These are phyloP conservation scores for Pleurotus tuber-regium DNA, from an alignment of 768 basidiomycete species.

Conservation along the genomic window DNA sequence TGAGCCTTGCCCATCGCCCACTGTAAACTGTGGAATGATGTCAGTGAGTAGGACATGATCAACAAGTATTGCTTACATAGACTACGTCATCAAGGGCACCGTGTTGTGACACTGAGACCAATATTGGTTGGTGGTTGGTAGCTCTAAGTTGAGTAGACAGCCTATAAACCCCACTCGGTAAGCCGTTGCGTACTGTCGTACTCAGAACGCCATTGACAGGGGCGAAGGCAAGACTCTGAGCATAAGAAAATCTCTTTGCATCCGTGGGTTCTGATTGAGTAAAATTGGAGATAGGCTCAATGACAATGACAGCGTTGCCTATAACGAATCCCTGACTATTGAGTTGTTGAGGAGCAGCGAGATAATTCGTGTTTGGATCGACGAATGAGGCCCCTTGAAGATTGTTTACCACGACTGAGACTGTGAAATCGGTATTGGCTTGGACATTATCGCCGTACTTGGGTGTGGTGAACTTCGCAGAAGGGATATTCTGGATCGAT, in stretches of 20 bases:
- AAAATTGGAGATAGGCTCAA: constrained; percentile 44
- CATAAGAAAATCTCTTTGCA: constrained; percentile 54
- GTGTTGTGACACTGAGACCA: constrained; percentile 60
- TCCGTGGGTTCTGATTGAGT: constrained; percentile 44
- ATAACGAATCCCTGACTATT: constrained; percentile 49
- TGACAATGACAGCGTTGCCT: constrained; percentile 58
- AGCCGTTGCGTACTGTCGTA: constrained; percentile 49
- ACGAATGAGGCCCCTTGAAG: constrained; percentile 55
- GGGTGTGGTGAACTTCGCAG: constrained; percentile 45
- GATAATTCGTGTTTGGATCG: constrained; percentile 52
- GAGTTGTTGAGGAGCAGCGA: constrained; percentile 54
- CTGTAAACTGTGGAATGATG: constrained; percentile 29
- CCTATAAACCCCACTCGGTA: constrained; percentile 58
- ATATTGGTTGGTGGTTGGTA: constrained; percentile 56
- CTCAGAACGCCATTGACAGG: constrained; percentile 47
- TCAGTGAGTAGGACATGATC: neutral
- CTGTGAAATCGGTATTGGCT: constrained; percentile 46
- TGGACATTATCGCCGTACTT: constrained; percentile 40
- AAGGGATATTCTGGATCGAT: constrained; percentile 43
- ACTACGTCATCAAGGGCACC: constrained; percentile 57
- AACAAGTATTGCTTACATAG: constrained; percentile 43
- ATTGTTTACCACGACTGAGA: constrained; percentile 43
- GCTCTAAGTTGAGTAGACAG: constrained; percentile 55
- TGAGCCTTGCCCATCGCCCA: neutral
- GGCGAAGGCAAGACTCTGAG: constrained; percentile 47